phyloP scores from a whole-genome alignment of 305 asterid genomes.

The Rubia peregrina region DNA sequence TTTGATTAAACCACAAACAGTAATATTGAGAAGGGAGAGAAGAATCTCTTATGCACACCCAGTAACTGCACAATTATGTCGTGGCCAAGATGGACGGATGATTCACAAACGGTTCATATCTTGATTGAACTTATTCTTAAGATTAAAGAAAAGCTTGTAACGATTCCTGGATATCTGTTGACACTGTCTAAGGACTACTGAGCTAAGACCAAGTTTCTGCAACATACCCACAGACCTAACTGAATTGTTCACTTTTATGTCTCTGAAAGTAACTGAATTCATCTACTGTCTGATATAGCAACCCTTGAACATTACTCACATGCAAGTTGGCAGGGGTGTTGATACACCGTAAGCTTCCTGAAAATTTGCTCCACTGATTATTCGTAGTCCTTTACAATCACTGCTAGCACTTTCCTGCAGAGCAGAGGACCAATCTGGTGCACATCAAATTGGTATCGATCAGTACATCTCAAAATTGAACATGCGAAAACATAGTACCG shows the following conservation, averaged over 20 bases:
- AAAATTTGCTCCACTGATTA: not conserved
- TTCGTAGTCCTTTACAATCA: not conserved
- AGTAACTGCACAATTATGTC: conserved; percentile 24
- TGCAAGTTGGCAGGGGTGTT: not conserved
- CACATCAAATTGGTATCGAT: not conserved
- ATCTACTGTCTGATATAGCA: conserved; percentile 2
- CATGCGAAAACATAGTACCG: not conserved
- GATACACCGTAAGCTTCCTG: not conserved
- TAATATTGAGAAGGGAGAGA: not conserved
- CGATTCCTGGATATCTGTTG: conserved; percentile 1
- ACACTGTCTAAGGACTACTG: not conserved
- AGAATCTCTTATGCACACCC: not conserved
- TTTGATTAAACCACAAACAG: not conserved
- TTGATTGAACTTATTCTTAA: conserved; percentile 20
- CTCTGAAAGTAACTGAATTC: conserved; percentile 10
- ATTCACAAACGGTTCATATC: conserved; percentile 18
- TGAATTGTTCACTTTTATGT: not conserved
- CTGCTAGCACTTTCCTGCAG: not conserved
- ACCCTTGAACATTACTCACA: not conserved
- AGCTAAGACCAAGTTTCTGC: not conserved
- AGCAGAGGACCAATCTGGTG: conserved; percentile 8
- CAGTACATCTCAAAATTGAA: not conserved
- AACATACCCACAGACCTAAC: conserved; percentile 6
- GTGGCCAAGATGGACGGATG: conserved; percentile 16
- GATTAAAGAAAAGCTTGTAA: conserved; percentile 14